Percentiles rank a stretch among this genome's conserved stretches.
Conservation (phyloP, 257 asterid species). For the Anisodus tanguticus region DNA sequence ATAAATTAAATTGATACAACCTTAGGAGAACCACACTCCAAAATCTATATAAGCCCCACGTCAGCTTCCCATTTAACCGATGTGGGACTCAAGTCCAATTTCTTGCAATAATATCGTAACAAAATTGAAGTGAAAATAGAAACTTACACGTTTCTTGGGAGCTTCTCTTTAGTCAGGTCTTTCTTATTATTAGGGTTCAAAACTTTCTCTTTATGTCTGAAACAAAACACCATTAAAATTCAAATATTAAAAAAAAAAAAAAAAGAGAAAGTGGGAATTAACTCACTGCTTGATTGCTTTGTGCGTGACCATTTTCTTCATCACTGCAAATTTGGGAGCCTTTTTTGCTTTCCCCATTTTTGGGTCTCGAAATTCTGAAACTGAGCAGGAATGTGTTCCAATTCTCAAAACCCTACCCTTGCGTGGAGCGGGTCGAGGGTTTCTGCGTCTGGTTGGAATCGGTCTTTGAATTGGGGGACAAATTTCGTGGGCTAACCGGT, state of each 20-base stretch:
- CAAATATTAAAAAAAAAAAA: background rate
- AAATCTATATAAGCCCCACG: too few species aligned
- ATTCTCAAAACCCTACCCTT: slow-evolving; percentile 11
- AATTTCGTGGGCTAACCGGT: too few species aligned
- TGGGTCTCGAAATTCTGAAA: background rate
- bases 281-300: slow-evolving; percentile 79
- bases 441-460: background rate
- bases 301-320: slow-evolving; percentile 76
- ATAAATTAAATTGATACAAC: background rate
- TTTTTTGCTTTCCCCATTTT: slow-evolving; percentile 87
- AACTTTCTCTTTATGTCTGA: slow-evolving; percentile 78
- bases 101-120: too few species aligned
- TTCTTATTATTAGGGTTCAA: slow-evolving; percentile 92
- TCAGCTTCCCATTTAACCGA: too few species aligned
- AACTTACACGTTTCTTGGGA: slow-evolving; percentile 86
- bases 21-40: too few species aligned
- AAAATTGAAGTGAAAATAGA: background rate
- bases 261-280: background rate
- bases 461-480: background rate
- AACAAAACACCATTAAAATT: slow-evolving; percentile 15
- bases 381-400: background rate
- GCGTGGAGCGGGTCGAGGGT: slow-evolving; percentile 1
- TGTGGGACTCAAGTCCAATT: too few species aligned
- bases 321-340: slow-evolving; percentile 82
- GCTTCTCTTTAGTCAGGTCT: slow-evolving; percentile 75